These are phyloP conservation scores for Protomyces pachydermus DNA, from an alignment of 1,139 yeast species.

Conservation along the genomic window DNA sequence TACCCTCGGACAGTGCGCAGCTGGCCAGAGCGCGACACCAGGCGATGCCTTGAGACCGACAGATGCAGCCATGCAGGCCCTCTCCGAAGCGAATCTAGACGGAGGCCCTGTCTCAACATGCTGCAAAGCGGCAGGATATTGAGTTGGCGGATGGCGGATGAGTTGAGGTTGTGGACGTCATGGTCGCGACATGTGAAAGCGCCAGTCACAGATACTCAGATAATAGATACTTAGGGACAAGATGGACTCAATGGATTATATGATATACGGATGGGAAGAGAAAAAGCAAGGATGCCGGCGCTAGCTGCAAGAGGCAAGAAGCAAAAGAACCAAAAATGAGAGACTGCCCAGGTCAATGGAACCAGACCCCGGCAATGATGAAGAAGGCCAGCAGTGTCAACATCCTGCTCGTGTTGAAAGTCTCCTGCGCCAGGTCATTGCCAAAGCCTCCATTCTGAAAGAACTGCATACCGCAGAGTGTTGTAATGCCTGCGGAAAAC, in stretches of 20 bases:
- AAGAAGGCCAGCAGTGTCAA: conserved; percentile 18
- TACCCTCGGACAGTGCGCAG: background rate
- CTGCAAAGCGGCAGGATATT: no score
- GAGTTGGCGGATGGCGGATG: no score
- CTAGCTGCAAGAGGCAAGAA: background rate
- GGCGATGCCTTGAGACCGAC: background rate
- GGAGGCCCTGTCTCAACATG: background rate
- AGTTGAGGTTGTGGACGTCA: no score
- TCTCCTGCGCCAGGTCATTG: conserved; percentile 1
- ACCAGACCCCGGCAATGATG: conserved; percentile 26
- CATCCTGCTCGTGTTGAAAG: conserved; percentile 20
- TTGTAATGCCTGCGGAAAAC: conserved; percentile 21
- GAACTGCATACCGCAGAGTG: conserved; percentile 24
- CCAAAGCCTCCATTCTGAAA: conserved; percentile 18
- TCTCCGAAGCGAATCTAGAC: no score
- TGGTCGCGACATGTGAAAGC: no score
- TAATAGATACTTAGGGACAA: no score
- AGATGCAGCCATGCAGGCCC: no score
- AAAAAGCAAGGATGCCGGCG: background rate
- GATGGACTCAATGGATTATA: background rate
- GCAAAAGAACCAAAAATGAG: background rate
- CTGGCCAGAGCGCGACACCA: background rate
- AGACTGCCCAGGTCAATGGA: background rate
- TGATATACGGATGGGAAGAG: background rate
- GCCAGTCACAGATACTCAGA: no score